A percentile compares a stretch with the other conserved stretches of the same genome.
Evolutionary conservation across 2,329 filamentous ascomycete genomes (phyloP).

Genomic region (Calonectria fujianensis): DNA sequence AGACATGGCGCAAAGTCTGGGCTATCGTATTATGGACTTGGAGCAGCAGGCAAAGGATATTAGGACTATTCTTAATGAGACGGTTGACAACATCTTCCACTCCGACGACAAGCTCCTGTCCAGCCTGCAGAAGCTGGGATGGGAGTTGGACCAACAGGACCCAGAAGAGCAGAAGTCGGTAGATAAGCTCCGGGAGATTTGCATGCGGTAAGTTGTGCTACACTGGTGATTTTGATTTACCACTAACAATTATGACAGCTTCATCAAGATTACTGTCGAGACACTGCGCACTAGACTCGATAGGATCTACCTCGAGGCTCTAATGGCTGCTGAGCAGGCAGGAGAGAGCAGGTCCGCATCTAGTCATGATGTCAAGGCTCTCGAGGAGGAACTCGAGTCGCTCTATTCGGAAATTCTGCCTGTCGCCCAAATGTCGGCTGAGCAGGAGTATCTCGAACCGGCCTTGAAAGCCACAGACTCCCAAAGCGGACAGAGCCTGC

Average conservation of each 20-base stretch:
- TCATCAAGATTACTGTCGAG: slow-evolving; percentile 76
- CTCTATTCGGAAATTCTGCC: slow-evolving; percentile 81
- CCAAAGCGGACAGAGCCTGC: slow-evolving; percentile 65
- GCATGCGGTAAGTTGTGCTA: slow-evolving; percentile 65
- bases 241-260: slow-evolving; percentile 57
- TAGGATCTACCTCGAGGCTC: slow-evolving; percentile 71
- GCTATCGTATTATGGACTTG: slow-evolving; percentile 67
- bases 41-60: slow-evolving; percentile 70
- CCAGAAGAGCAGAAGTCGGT: slow-evolving; percentile 72
- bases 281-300: slow-evolving; percentile 73
- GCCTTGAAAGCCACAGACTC: slow-evolving; percentile 69
- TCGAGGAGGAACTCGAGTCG: slow-evolving; percentile 81
- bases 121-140: slow-evolving; percentile 79
- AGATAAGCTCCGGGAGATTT: slow-evolving; percentile 75
- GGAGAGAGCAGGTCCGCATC: slow-evolving; percentile 54
- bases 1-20: slow-evolving; percentile 68
- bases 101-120: slow-evolving; percentile 80
- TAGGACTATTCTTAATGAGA: slow-evolving; percentile 67
- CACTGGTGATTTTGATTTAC: background rate
- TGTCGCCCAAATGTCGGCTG: slow-evolving; percentile 82
- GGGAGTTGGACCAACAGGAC: slow-evolving; percentile 73
- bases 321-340: slow-evolving; percentile 57
- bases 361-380: slow-evolving; percentile 66
- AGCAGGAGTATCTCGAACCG: slow-evolving; percentile 80
- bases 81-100: slow-evolving; percentile 69